These are phyloP conservation scores for Talaromyces nanjingensis DNA, from an alignment of 495 filamentous ascomycete genomes.

Conservation along the genomic window DNA sequence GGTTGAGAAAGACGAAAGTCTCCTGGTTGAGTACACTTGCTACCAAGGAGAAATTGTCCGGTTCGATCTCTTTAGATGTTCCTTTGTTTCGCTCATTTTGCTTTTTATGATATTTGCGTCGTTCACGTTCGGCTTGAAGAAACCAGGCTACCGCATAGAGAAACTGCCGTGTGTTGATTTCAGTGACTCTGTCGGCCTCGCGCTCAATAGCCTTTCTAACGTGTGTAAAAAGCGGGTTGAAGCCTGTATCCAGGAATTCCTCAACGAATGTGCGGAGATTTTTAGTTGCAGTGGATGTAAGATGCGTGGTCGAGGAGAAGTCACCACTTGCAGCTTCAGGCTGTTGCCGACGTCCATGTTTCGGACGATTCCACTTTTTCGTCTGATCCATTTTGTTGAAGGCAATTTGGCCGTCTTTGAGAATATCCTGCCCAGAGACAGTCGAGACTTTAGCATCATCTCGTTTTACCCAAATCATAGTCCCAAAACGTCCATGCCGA, in stretches of 20 bases:
- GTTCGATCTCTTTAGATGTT: conserved; percentile 46
- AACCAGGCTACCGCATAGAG: conserved; percentile 96
- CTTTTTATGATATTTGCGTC: conserved; percentile 51
- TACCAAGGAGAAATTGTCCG: conserved; percentile 76
- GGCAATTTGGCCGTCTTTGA: conserved; percentile 66
- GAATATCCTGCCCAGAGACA: conserved; percentile 77
- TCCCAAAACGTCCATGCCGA: conserved; percentile 89
- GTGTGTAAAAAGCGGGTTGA: conserved; percentile 88
- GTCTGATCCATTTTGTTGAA: conserved; percentile 80
- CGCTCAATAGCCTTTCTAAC: conserved; percentile 85
- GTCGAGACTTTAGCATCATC: conserved; percentile 74
- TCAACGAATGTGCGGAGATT: conserved; percentile 79
- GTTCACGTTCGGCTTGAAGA: conserved; percentile 75
- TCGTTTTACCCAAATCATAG: conserved; percentile 94
- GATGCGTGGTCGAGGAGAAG: conserved; percentile 62
- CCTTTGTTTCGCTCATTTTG: conserved; percentile 23
- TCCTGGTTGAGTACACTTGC: conserved; percentile 88
- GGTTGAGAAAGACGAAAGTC: conserved; percentile 80
- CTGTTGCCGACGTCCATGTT: conserved; percentile 53
- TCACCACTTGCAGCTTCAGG: conserved; percentile 58
- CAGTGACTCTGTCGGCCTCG: conserved; percentile 75
- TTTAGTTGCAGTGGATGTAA: conserved; percentile 61
- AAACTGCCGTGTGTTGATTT: conserved; percentile 69
- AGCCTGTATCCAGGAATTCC: conserved; percentile 90
- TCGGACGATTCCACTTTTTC: conserved; percentile 85